These are phyloP conservation scores for Pythium insidiosum DNA, from an alignment of 352 stramenopile genomes.

Conservation along the genomic window DNA sequence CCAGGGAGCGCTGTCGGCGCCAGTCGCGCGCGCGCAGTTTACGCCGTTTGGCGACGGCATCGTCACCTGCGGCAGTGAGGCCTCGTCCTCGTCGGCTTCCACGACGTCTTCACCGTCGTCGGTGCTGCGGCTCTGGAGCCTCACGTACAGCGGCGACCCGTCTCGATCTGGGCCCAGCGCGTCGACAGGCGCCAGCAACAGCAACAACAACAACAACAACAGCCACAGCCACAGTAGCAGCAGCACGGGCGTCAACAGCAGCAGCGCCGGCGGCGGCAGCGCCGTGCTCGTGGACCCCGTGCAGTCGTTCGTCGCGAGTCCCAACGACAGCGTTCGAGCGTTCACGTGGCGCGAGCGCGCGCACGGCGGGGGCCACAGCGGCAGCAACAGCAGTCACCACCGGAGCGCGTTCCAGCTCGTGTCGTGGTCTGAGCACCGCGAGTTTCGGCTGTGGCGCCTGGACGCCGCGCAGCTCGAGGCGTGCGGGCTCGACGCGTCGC, in stretches of 20 bases:
- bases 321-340: conserved; percentile 24
- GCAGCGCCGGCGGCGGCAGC: conserved; percentile 44
- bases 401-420: too few species aligned
- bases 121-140: conserved; percentile 53
- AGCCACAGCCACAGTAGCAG: conserved; percentile 8
- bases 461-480: background rate
- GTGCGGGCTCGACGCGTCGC: conserved; percentile 9
- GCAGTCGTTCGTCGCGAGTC: conserved; percentile 31
- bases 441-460: too few species aligned
- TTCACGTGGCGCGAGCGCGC: conserved; percentile 73
- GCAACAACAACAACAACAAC: conserved; percentile 2
- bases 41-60: conserved; percentile 77
- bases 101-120: too few species aligned
- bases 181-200: background rate
- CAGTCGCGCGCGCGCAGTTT: conserved; percentile 66
- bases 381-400: background rate
- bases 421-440: too few species aligned
- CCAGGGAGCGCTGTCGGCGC: conserved; percentile 48
- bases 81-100: too few species aligned
- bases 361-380: conserved; percentile 39
- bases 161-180: background rate
- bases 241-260: conserved; percentile 3
- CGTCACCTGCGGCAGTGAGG: too few species aligned
- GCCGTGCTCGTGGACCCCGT: conserved; percentile 60
- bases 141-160: conserved; percentile 29